Base-by-base conservation (phyloP, 176 grass and related monocot species). In the Zizania latifolia region DNA sequence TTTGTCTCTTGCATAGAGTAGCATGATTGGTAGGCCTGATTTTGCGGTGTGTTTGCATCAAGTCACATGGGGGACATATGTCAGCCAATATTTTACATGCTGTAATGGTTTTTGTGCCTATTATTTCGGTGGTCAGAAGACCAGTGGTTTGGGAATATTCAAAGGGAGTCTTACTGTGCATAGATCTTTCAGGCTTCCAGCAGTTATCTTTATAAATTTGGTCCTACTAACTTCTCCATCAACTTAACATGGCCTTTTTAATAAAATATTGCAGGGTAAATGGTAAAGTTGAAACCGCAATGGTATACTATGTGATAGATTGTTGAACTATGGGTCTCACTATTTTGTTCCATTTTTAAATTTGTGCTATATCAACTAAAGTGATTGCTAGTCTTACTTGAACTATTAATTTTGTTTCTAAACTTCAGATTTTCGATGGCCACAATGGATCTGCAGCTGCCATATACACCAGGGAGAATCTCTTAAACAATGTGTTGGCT, bases 391-490 rank as follows among this genome's bases (percentile, higher is more conserved):
- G 58, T 90, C 62, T 87, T 44, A 85, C 70, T 85, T 62, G 9
- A 85, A 38, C 43, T 41, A 80, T 83, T 68, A 76, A 30, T 76
- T 83, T 71, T 81, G 75, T 9, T 57, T 85, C 53, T 78, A 54
- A 22, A 59, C 14, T 83, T 62, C 72, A 98, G 94, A 76, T 98
- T 80, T 89, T 98, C 50, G 94, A 98, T 87, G 94, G 94, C 35
- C 94, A 98, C 68, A 98, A 94, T 67, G 94, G 94, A 9, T 70
- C 88, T 83, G 79, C 84, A 59, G 94, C 94, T 83, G 91, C 91
- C 40, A 89, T 92, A 87, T 98, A 94, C 83, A 86, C 94, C 27
- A 87, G 78, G 77, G 89, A 94, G 38, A 89, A 92, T 80, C 83
- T 98, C 5, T 54, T 87, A 77, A 80, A 82, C 45, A 93, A 92